Percentiles rank a stretch among this genome's conserved stretches.
phyloP scores from a whole-genome alignment of 495 filamentous ascomycete species.

The Apiosordaria backusii region DNA sequence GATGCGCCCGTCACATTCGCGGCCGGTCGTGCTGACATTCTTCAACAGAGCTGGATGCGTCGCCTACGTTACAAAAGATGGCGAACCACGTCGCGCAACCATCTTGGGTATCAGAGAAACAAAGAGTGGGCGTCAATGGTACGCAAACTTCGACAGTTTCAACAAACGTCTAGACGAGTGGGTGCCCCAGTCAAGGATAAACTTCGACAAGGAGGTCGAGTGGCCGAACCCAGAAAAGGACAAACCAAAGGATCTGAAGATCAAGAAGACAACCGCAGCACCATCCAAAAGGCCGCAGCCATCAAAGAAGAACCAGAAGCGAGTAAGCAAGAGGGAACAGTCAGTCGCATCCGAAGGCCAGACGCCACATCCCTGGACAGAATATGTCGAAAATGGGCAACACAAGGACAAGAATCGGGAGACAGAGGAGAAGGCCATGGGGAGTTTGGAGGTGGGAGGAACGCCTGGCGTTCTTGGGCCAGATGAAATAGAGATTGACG shows the following conservation, averaged over 20 bases:
- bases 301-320: slow-evolving; percentile 54
- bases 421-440: slow-evolving; percentile 34
- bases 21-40: not conserved
- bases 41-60: slow-evolving; percentile 45
- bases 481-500: slow-evolving; percentile 49
- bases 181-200: slow-evolving; percentile 75
- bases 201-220: slow-evolving; percentile 62
- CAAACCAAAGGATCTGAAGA: slow-evolving; percentile 51
- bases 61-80: slow-evolving; percentile 58
- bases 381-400: slow-evolving; percentile 35
- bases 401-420: slow-evolving; percentile 31
- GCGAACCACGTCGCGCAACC: slow-evolving; percentile 83
- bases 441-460: slow-evolving; percentile 34
- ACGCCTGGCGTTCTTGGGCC: slow-evolving; percentile 33
- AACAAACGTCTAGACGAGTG: slow-evolving; percentile 99
- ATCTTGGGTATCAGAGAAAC: slow-evolving; percentile 84
- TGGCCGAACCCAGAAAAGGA: slow-evolving; percentile 58
- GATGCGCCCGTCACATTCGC: slow-evolving; percentile 5
- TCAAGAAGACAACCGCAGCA: slow-evolving; percentile 39
- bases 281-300: slow-evolving; percentile 45
- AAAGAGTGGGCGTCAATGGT: slow-evolving; percentile 80
- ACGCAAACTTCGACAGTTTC: slow-evolving; percentile 98
- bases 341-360: slow-evolving; percentile 44
- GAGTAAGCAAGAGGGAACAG: slow-evolving; percentile 48
- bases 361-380: slow-evolving; percentile 46